Conservation (phyloP, 2,329 filamentous ascomycete species). For the Trichoderma arundinaceum region DNA sequence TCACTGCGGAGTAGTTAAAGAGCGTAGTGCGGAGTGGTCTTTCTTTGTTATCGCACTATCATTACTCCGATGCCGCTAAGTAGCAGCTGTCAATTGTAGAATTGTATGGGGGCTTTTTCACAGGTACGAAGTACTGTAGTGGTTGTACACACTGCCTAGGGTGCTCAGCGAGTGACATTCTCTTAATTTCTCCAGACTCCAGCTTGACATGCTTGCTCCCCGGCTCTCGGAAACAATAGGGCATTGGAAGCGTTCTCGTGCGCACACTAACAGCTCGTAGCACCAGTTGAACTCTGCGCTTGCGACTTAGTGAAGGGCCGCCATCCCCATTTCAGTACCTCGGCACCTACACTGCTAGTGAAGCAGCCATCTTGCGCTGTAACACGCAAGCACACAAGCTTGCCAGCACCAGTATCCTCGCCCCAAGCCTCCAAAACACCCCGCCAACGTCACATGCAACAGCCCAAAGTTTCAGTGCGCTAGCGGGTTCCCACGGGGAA, state of each 20-base stretch:
- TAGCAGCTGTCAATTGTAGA: neutral
- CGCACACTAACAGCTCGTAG: neutral
- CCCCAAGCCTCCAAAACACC: neutral
- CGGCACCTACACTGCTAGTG: neutral
- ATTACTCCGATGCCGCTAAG: slow-evolving; percentile 20
- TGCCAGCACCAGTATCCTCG: too few relatives aligned
- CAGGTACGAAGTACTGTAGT: neutral
- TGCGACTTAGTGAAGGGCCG: neutral
- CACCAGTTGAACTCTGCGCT: neutral
- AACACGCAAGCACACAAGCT: too few relatives aligned
- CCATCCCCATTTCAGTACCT: slow-evolving; percentile 10
- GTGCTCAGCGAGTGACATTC: neutral
- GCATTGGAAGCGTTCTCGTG: neutral
- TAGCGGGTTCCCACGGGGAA: slow-evolving; percentile 15
- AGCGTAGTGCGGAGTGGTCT: neutral
- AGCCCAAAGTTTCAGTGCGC: slow-evolving; percentile 27
- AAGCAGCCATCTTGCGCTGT: too few relatives aligned
- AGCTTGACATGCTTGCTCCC: neutral
- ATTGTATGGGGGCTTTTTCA: too few relatives aligned
- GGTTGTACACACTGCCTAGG: too few relatives aligned
- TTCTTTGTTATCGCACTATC: slow-evolving; percentile 4
- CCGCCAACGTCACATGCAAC: slow-evolving; percentile 40
- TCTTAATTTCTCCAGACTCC: neutral
- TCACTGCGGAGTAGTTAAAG: neutral
- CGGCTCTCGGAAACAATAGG: neutral